A percentile compares a stretch with the other conserved stretches of the same genome.
Evolutionary conservation across 345 rosid species (phyloP).

Genomic region (Pugionium cornutum): DNA sequence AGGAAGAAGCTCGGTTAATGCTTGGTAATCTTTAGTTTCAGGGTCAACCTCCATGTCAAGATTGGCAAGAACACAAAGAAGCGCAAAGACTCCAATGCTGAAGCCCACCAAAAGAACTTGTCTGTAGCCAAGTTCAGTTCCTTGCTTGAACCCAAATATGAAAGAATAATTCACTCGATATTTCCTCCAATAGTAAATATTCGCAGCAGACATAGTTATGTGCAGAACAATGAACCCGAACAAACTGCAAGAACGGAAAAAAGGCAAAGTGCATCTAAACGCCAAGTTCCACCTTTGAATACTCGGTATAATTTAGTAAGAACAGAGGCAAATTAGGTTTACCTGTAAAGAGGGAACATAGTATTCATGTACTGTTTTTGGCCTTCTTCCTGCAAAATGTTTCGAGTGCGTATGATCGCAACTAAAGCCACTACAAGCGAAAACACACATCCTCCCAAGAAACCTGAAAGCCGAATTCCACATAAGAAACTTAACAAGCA

Average conservation of each 20-base stretch:
- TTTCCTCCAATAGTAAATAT: constrained; percentile 49
- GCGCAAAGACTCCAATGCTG: constrained; percentile 53
- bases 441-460: constrained; percentile 53
- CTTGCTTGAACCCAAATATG: constrained; percentile 75
- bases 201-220: constrained; percentile 44
- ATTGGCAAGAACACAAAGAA: constrained; percentile 54
- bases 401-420: constrained; percentile 41
- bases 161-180: constrained; percentile 59
- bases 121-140: constrained; percentile 64
- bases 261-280: not conserved
- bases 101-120: constrained; percentile 58
- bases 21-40: constrained; percentile 40
- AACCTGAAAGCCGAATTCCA: constrained; percentile 43
- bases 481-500: not conserved
- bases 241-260: constrained; percentile 40
- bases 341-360: constrained; percentile 69
- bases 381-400: constrained; percentile 29
- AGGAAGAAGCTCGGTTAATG: constrained; percentile 55
- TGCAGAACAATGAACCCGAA: constrained; percentile 54
- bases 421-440: constrained; percentile 54
- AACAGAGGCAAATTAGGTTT: constrained; percentile 8
- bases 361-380: constrained; percentile 47
- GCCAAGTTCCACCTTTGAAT: not conserved
- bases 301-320: not conserved
- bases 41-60: constrained; percentile 60